Evolutionary conservation across 148 eudicot genomes (phyloP), one percentile per base, ranked within the genome.

Genomic region (Camellia sinensis): DNA sequence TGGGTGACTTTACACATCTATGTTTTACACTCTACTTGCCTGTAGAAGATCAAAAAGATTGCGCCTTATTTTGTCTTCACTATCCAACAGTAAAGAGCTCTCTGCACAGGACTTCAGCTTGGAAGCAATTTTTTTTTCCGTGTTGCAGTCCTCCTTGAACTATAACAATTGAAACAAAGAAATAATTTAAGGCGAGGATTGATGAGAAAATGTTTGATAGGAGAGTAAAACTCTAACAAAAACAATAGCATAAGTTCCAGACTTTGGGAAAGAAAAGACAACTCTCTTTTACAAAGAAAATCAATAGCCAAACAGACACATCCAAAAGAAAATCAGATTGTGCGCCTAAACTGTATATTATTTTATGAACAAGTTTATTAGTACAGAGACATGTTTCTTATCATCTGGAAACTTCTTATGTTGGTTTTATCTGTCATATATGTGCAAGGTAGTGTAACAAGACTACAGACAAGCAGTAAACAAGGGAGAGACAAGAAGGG

Each of bases 91-190:
- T 74, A 91, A 79, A 52, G 90, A 89, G 74, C 81, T 91, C 84
- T 91, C 94, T 60, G 80, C 70, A 86, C 86, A 85, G 46, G 89
- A 87, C 88, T 92, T 91, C 84, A 96, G 90, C 88, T 90, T 92
- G 67, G 93, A 79, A 81, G 88, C 95, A 65, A 92, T 92, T 85
- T 96, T 93, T 84, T 90, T 96, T 87, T 96, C 98, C 0, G 99
- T 93, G 84, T 93, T 92, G 89, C 97, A 92, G 62, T 96, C 99
- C 75, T 92, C 95, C 90, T 89, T 92, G 81, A 93, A 96, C 99
- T 96, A 89, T 73, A 84, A 82, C 22, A 5, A 79, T 37, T 44
- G 73, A 79, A 75, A 22, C 56, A 78, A 59, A 15, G 60, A 70
- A 14, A 18, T 71, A 73, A 69, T 15, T 29, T 18, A 0, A 63